Evolutionary conservation across 257 asterid species (phyloP).

Genomic region (Nicotiana paniculata): DNA sequence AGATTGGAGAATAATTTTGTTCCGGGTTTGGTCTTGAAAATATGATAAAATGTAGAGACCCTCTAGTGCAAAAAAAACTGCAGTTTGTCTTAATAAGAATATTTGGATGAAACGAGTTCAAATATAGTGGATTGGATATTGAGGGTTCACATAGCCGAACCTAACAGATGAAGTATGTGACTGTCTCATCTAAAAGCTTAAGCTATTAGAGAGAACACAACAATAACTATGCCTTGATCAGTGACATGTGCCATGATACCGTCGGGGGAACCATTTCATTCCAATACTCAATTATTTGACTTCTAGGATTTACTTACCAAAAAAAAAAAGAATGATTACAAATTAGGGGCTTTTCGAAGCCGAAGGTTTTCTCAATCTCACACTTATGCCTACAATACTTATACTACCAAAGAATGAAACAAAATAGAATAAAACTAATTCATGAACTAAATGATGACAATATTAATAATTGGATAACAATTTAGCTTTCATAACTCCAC

Average conservation of each 20-base stretch:
- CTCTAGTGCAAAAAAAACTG: no score
- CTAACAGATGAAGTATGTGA: no score
- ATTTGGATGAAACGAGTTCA: no score
- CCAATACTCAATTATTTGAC: not conserved
- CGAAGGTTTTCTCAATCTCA: not conserved
- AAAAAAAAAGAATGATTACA: not conserved
- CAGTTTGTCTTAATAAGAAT: no score
- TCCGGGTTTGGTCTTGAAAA: no score
- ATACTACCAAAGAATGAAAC: not conserved
- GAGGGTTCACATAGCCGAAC: no score
- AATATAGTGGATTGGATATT: no score
- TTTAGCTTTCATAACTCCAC: not conserved
- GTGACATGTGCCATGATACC: no score
- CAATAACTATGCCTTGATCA: not conserved
- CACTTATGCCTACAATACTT: not conserved
- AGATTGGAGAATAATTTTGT: no score
- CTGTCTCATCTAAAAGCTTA: no score
- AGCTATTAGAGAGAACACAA: no score
- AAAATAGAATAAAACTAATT: not conserved
- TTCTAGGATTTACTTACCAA: not conserved
- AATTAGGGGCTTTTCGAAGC: not conserved
- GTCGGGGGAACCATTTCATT: not conserved
- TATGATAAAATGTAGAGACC: no score
- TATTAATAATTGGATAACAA: not conserved
- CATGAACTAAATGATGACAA: not conserved